phyloP scores from a whole-genome alignment of 495 filamentous ascomycete genomes.

The Neurospora tetrasperma region DNA sequence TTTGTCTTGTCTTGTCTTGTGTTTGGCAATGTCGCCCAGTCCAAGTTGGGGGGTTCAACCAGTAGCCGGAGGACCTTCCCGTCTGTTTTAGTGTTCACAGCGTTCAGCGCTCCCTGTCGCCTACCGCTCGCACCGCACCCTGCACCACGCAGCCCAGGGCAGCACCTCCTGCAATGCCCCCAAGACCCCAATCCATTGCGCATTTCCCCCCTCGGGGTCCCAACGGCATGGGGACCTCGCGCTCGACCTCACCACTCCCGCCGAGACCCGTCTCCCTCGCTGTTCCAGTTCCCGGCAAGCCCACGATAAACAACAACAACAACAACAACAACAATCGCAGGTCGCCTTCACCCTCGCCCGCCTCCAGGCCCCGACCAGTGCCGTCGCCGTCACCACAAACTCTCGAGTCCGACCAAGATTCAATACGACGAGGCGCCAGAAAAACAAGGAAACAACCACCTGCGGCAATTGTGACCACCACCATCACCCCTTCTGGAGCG shows the following conservation, averaged over 20 bases:
- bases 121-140: background rate
- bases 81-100: background rate
- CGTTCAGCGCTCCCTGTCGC: background rate
- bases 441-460: constrained; percentile 12
- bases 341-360: background rate
- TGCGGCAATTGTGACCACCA: constrained; percentile 25
- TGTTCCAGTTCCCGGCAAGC: constrained; percentile 5
- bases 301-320: constrained; percentile 1
- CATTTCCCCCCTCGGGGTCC: background rate
- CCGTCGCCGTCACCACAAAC: background rate
- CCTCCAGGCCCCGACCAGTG: background rate
- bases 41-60: constrained; percentile 6
- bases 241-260: background rate
- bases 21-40: constrained; percentile 19
- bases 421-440: background rate
- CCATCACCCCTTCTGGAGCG: constrained; percentile 12
- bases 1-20: background rate
- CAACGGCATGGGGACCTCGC: background rate
- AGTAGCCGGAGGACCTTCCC: background rate
- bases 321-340: background rate
- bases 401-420: background rate
- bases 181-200: constrained; percentile 1
- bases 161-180: constrained; percentile 1
- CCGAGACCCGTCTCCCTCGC: constrained; percentile 1
- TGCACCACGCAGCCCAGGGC: background rate